phyloP scores from a whole-genome alignment of 208 protist genomes.

The Vickermania spadyakhi region DNA sequence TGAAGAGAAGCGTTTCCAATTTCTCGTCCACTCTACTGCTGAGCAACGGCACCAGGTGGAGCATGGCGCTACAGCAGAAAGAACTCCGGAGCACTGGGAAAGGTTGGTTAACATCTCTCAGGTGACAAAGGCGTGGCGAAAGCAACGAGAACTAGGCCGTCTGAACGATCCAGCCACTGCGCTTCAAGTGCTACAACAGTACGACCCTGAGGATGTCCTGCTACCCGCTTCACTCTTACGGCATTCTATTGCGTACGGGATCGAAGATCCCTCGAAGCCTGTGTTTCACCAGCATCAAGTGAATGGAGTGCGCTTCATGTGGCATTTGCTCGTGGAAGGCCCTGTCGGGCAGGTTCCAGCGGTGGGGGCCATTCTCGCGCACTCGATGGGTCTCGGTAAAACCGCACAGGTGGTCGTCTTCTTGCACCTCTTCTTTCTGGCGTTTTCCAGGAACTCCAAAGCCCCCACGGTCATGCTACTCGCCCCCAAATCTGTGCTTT shows the following conservation, averaged over 20 bases:
- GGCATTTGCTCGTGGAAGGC: constrained; percentile 58
- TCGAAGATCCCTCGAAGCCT: too few species aligned
- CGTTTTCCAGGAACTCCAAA: not conserved
- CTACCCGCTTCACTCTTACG: too few species aligned
- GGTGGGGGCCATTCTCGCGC: constrained; percentile 73
- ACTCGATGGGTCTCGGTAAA: constrained; percentile 88
- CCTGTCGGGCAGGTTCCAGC: constrained; percentile 65
- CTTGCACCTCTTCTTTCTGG: constrained; percentile 56
- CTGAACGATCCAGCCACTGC: not conserved
- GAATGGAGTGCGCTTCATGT: constrained; percentile 79
- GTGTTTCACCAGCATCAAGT: constrained; percentile 64
- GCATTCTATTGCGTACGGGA: too few species aligned
- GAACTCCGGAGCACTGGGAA: not conserved
- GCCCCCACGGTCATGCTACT: constrained; percentile 44
- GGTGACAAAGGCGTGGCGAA: too few species aligned
- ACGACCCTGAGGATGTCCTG: not conserved
- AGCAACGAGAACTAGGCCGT: too few species aligned
- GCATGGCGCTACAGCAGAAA: not conserved
- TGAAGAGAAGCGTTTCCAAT: constrained; percentile 19
- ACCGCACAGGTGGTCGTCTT: constrained; percentile 81
- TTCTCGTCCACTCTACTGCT: not conserved
- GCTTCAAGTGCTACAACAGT: not conserved
- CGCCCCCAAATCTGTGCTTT: constrained; percentile 64
- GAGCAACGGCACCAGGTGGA: not conserved
- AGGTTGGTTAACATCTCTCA: not conserved